Conservation (phyloP, 768 basidiomycete genomes). For the Mycena alexandri region DNA sequence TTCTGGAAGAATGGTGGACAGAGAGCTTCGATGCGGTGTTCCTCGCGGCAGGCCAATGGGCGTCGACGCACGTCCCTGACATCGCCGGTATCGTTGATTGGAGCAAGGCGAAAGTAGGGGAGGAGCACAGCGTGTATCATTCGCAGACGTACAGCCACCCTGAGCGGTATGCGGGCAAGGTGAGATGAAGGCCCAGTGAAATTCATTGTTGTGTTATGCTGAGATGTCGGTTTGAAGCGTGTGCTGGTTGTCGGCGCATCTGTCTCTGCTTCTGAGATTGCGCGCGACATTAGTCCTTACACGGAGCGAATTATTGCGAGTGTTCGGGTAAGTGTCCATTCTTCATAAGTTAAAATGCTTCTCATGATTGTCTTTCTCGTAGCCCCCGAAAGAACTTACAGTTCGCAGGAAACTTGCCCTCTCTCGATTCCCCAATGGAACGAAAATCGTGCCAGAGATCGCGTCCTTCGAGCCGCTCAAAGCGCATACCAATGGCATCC, state of each 20-base stretch:
- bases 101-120: slow-evolving; percentile 36
- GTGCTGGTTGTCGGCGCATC: slow-evolving; percentile 37
- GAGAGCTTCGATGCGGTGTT: slow-evolving; percentile 50
- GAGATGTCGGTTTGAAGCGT: slow-evolving; percentile 18
- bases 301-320: slow-evolving; percentile 33
- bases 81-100: slow-evolving; percentile 45
- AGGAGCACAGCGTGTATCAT: slow-evolving; percentile 40
- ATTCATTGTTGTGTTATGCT: neutral
- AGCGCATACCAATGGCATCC: slow-evolving; percentile 30
- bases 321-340: slow-evolving; percentile 26
- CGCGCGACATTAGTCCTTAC: slow-evolving; percentile 27
- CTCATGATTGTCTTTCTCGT: no score
- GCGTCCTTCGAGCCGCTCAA: slow-evolving; percentile 39
- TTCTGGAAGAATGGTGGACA: slow-evolving; percentile 40
- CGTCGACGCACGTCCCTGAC: slow-evolving; percentile 44
- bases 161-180: slow-evolving; percentile 45
- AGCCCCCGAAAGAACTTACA: slow-evolving; percentile 7
- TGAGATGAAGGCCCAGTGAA: slow-evolving; percentile 18
- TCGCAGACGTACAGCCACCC: slow-evolving; percentile 48
- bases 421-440: neutral
- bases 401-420: slow-evolving; percentile 3
- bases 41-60: slow-evolving; percentile 46
- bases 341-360: neutral
- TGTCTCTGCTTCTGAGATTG: slow-evolving; percentile 31
- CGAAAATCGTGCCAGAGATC: slow-evolving; percentile 11